Base-by-base conservation (phyloP, 495 filamentous ascomycete species). In the Lichina pygmaea region DNA sequence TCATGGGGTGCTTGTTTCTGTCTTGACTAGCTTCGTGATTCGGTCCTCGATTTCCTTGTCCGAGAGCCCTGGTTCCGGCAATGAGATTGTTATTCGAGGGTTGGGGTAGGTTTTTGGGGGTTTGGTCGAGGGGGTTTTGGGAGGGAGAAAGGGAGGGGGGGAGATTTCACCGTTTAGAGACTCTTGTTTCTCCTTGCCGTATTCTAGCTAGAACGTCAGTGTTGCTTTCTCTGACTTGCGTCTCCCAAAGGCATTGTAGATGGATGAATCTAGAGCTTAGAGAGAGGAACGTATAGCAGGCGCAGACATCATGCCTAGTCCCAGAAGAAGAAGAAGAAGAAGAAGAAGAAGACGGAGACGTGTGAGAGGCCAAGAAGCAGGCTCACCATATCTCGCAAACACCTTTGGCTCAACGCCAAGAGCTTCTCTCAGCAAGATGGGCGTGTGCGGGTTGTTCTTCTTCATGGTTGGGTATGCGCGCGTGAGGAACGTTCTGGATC, bases 381-480 rank as follows among this genome's bases (percentile, higher is more conserved):
- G 66, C 81, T 52, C 60, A 93, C 86, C 86, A 55, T 86, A 97
- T 75, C 89, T 67, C 49, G 91, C 85, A 60, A 77, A 95, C 41
- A 97, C 78, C 54, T 71, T 76, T 39, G 89, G 86, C 56, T 79
- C 61, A 39, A 74, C 80, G 49, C 76, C 82, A 44, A 70, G 58
- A 33, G 91, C 89, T 62, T 97, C 91, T 51, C 89, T 80, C 44
- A 97, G 71, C 67, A 97, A 64, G 61, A 97, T 95, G 43, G 89
- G 89, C 39, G 72, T 93, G 59, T 83, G 63, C 8, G 89, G 89
- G 64, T 97, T 95, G 67, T 89, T 77, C 71, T 92, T 91, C 73
- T 97, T 97, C 86, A 97, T 95, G 53, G 81, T 86, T 6, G 89
- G 91, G 62, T 97, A 97, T 46, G 86, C 81, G 59, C 79, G 73